A percentile compares a stretch with the other conserved stretches of the same genome.
Evolutionary conservation across 2,329 filamentous ascomycete genomes (phyloP).

Genomic region (Colletotrichum brevisporum): DNA sequence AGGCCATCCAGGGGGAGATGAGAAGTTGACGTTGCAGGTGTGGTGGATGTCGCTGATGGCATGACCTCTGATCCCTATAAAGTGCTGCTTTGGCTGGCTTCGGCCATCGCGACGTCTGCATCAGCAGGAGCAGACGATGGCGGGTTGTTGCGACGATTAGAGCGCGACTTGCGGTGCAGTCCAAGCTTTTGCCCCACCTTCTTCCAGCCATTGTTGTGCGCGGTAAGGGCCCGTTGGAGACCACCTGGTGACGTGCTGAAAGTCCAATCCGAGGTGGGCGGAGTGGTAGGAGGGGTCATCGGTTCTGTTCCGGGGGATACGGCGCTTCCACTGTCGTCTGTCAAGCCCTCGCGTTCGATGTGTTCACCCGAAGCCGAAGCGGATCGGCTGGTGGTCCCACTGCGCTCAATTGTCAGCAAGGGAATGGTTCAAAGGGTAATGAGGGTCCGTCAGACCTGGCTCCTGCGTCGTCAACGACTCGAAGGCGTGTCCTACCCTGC

Average conservation of each 20-base stretch:
- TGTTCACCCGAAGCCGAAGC: constrained; percentile 62
- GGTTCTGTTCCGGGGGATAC: constrained; percentile 72
- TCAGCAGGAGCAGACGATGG: constrained; percentile 61
- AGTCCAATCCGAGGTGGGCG: constrained; percentile 72
- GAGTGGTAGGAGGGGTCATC: constrained; percentile 82
- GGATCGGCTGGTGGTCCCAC: constrained; percentile 55
- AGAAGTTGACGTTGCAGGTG: constrained; percentile 44
- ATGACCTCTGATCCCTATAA: constrained; percentile 74
- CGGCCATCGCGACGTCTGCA: constrained; percentile 53
- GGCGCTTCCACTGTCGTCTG: constrained; percentile 76
- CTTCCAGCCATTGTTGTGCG: constrained; percentile 73
- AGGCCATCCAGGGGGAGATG: constrained; percentile 40
- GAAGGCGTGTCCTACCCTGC: constrained; percentile 56
- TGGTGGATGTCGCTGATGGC: constrained; percentile 60
- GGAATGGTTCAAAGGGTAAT: constrained; percentile 63
- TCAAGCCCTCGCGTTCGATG: constrained; percentile 65
- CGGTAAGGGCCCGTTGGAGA: constrained; percentile 67
- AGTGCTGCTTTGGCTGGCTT: constrained; percentile 53
- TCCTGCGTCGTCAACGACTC: constrained; percentile 53
- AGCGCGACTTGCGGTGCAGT: constrained; percentile 67
- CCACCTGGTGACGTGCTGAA: constrained; percentile 67
- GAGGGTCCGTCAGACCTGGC: constrained; percentile 53
- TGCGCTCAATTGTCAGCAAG: constrained; percentile 56
- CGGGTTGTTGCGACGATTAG: constrained; percentile 58
- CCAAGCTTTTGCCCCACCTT: constrained; percentile 74